Conservation (phyloP, 2,329 filamentous ascomycete species). For the Rhexocercosporidium sp. region DNA sequence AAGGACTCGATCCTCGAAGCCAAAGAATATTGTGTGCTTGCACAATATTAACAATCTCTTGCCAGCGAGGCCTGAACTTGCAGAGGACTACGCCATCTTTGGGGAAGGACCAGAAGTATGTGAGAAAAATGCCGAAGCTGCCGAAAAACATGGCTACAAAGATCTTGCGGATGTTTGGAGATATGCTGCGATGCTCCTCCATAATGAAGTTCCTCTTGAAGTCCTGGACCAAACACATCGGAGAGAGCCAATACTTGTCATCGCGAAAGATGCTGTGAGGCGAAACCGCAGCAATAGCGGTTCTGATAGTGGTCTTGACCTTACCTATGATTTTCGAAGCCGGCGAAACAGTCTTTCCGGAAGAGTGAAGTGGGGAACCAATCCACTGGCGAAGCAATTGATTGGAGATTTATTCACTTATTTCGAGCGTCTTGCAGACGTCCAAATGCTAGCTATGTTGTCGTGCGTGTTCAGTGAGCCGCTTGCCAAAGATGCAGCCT, state of each 20-base stretch:
- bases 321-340: constrained; percentile 47
- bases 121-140: constrained; percentile 80
- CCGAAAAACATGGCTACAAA: constrained; percentile 69
- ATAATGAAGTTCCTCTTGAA: constrained; percentile 75
- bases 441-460: constrained; percentile 75
- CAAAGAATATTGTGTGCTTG: constrained; percentile 75
- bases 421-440: constrained; percentile 65
- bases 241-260: constrained; percentile 62
- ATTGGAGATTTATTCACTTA: constrained; percentile 67
- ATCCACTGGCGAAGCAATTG: constrained; percentile 66
- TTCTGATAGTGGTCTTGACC: constrained; percentile 54
- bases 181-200: constrained; percentile 77
- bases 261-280: constrained; percentile 67
- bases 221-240: constrained; percentile 60
- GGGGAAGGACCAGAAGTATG: constrained; percentile 84
- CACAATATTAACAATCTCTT: constrained; percentile 72
- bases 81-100: constrained; percentile 81
- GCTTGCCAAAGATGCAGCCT: constrained; percentile 58
- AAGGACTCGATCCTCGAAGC: constrained; percentile 42
- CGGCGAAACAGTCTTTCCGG: constrained; percentile 51
- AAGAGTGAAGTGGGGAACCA: constrained; percentile 70
- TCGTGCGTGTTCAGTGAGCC: constrained; percentile 72
- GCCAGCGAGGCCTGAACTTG: constrained; percentile 80
- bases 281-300: constrained; percentile 44
- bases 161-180: constrained; percentile 86